Evolutionary conservation across 257 asterid genomes (phyloP).

Genomic region (Capsicum pubescens): DNA sequence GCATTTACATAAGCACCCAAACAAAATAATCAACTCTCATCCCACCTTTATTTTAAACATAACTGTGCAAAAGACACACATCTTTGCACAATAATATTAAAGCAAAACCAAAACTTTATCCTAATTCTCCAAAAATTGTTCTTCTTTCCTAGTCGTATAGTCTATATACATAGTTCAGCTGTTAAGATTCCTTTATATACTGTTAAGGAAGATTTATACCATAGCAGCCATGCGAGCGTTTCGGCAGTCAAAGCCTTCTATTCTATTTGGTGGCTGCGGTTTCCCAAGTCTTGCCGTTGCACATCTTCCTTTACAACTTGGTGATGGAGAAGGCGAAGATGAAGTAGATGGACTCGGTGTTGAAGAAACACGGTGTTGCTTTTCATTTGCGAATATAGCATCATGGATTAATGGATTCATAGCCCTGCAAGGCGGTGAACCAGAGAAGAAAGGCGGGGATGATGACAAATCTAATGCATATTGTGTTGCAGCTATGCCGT

Average conservation of each 20-base stretch:
- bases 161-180: not conserved
- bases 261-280: slow-evolving; percentile 52
- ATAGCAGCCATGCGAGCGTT: slow-evolving; percentile 40
- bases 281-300: slow-evolving; percentile 35
- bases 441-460: slow-evolving; percentile 57
- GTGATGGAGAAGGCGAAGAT: slow-evolving; percentile 39
- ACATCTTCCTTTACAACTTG: slow-evolving; percentile 40
- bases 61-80: slow-evolving; percentile 6
- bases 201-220: slow-evolving; percentile 31
- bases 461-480: slow-evolving; percentile 38
- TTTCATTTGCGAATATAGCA: slow-evolving; percentile 43
- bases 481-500: slow-evolving; percentile 39
- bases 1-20: not conserved
- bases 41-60: slow-evolving; percentile 7
- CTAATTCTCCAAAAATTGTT: not conserved
- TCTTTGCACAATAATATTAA: slow-evolving; percentile 9
- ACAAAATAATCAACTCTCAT: not conserved
- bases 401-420: slow-evolving; percentile 54
- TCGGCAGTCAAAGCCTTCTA: slow-evolving; percentile 58
- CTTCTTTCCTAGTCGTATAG: not conserved
- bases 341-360: slow-evolving; percentile 40
- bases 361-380: slow-evolving; percentile 23
- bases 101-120: slow-evolving; percentile 1
- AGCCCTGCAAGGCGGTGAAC: slow-evolving; percentile 63
- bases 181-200: not conserved